Conservation (phyloP, 306 rosid genomes). For the Trifolium dubium region DNA sequence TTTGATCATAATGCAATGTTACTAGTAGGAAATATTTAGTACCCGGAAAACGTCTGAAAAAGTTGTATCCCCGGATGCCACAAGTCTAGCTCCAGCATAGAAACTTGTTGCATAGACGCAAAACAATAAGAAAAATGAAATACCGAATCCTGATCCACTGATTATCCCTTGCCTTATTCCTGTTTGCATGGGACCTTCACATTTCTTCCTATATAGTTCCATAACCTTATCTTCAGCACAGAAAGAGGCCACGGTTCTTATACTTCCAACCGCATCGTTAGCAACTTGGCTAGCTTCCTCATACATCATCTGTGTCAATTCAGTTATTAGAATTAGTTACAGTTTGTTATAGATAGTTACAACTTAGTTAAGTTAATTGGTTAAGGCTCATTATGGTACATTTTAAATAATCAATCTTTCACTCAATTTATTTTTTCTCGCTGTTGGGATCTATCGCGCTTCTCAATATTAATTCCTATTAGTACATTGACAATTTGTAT, state of each 20-base stretch:
- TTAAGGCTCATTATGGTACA: too few relatives aligned
- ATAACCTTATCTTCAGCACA: constrained; percentile 91
- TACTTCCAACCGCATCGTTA: constrained; percentile 88
- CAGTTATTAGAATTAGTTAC: neutral
- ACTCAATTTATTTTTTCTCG: too few relatives aligned
- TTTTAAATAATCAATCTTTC: too few relatives aligned
- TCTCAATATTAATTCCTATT: neutral
- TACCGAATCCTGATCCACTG: constrained; percentile 82
- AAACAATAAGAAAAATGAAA: constrained; percentile 69
- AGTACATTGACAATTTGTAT: neutral
- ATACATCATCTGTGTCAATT: constrained; percentile 65
- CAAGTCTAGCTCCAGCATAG: constrained; percentile 77
- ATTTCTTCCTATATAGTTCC: constrained; percentile 75
- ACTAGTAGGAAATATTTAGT: constrained; percentile 23
- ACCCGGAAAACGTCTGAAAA: constrained; percentile 73
- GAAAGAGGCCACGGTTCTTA: constrained; percentile 87
- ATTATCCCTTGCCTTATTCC: constrained; percentile 79
- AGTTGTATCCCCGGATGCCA: constrained; percentile 55
- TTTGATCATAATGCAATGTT: neutral
- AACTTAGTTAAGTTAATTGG: too few relatives aligned
- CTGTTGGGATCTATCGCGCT: too few relatives aligned
- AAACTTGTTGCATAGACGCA: constrained; percentile 74
- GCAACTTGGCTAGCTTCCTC: constrained; percentile 96
- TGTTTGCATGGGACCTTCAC: constrained; percentile 78
- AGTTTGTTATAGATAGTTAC: too few relatives aligned